These are phyloP conservation scores for Steccherinum ochraceum DNA, from an alignment of 768 basidiomycete genomes.

Conservation along the genomic window DNA sequence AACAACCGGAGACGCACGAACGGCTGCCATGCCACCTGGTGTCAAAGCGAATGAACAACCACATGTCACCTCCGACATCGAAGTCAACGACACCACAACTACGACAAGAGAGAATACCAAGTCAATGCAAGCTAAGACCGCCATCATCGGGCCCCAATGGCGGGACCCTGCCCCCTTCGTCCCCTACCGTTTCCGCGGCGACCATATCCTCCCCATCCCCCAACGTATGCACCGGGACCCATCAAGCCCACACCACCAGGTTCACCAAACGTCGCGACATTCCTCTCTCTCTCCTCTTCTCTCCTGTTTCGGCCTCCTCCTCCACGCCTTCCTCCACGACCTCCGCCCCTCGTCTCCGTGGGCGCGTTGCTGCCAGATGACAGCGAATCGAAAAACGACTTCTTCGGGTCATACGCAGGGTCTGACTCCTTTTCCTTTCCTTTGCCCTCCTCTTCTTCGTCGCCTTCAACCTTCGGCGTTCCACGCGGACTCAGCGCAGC, in stretches of 20 bases:
- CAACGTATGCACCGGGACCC: constrained; percentile 75
- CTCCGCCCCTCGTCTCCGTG: constrained; percentile 31
- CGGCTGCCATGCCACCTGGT: too few relatives aligned
- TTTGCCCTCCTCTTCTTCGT: constrained; percentile 23
- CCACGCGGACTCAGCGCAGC: constrained; percentile 34
- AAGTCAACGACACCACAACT: too few relatives aligned
- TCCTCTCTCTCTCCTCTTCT: constrained; percentile 80
- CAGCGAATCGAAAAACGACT: constrained; percentile 77
- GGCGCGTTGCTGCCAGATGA: constrained; percentile 42
- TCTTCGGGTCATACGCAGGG: constrained; percentile 66
- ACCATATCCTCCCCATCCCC: constrained; percentile 71
- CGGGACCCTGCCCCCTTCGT: constrained; percentile 25
- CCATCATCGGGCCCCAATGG: background rate
- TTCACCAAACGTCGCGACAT: constrained; percentile 85
- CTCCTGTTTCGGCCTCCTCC: constrained; percentile 60
- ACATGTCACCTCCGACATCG: background rate
- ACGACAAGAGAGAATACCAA: too few relatives aligned
- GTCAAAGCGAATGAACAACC: too few relatives aligned
- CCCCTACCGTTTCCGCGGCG: constrained; percentile 39
- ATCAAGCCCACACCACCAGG: constrained; percentile 72
- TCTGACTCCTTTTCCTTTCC: constrained; percentile 27
- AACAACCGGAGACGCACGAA: too few relatives aligned
- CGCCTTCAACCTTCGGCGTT: constrained; percentile 22
- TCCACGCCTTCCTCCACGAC: constrained; percentile 37
- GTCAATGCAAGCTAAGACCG: too few relatives aligned